Evolutionary conservation across 202 grass and related monocot genomes (phyloP).

Genomic region (Panicum virgatum): DNA sequence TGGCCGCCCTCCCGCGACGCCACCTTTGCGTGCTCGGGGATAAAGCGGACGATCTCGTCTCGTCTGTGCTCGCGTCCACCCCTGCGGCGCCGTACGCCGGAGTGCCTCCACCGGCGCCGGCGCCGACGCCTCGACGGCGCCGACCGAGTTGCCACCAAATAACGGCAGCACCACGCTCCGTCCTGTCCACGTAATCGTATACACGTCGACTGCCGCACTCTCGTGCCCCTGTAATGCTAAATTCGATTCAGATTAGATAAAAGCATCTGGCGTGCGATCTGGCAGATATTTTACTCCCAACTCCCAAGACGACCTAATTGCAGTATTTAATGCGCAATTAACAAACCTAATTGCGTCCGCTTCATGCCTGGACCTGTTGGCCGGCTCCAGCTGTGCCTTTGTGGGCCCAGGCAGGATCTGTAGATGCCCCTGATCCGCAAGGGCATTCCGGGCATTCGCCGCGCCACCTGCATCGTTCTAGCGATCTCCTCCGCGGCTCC

Average conservation of each 20-base stretch:
- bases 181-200: neutral
- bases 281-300: neutral
- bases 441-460: slow-evolving; percentile 27
- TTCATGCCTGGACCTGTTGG: neutral
- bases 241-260: neutral
- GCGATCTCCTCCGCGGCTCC: slow-evolving; percentile 40
- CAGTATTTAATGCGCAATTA: neutral
- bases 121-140: neutral
- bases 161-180: neutral
- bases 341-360: neutral
- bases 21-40: slow-evolving; percentile 30
- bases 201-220: neutral
- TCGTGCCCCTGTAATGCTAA: neutral
- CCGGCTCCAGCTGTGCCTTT: neutral
- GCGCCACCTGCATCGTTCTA: slow-evolving; percentile 28
- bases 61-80: neutral
- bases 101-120: neutral
- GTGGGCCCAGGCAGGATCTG: neutral
- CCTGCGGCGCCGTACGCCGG: slow-evolving; percentile 1
- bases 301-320: neutral
- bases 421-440: neutral
- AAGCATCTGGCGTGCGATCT: neutral
- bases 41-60: neutral
- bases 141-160: neutral
- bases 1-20: neutral